A percentile compares a stretch with the other conserved stretches of the same genome.
Evolutionary conservation across 2,329 filamentous ascomycete genomes (phyloP).

Genomic region (Calonectria ilicicola): DNA sequence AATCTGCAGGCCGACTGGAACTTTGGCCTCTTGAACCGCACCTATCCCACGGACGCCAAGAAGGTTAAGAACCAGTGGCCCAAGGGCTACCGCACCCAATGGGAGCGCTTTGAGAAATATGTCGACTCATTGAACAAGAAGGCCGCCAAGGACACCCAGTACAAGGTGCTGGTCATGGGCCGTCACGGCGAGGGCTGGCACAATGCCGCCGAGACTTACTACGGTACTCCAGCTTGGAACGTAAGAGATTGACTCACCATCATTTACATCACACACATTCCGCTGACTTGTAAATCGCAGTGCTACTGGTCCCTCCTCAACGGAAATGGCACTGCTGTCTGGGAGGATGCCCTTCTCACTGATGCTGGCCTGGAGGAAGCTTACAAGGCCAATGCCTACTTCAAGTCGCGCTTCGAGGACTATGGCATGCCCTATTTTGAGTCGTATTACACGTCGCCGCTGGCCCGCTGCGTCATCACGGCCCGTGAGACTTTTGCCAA

Average conservation of each 20-base stretch:
- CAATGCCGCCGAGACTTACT: constrained; percentile 73
- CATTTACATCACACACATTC: too few species aligned
- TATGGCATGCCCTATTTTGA: constrained; percentile 71
- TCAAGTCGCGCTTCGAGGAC: constrained; percentile 62
- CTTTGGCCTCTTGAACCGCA: constrained; percentile 74
- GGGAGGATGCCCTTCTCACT: constrained; percentile 75
- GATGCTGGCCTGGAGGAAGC: constrained; percentile 68
- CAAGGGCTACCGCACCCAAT: constrained; percentile 64
- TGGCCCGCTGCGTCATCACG: constrained; percentile 73
- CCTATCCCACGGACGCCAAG: constrained; percentile 67
- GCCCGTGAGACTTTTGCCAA: constrained; percentile 70
- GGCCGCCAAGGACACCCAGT: constrained; percentile 61
- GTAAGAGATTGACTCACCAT: too few species aligned
- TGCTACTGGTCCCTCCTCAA: constrained; percentile 75
- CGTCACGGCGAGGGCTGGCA: constrained; percentile 78
- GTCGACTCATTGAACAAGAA: constrained; percentile 65
- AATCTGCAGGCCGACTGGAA: constrained; percentile 65
- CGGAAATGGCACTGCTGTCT: constrained; percentile 72
- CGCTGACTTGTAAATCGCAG: constrained; percentile 41
- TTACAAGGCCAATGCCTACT: constrained; percentile 68
- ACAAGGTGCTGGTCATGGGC: constrained; percentile 76
- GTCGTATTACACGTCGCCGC: constrained; percentile 73
- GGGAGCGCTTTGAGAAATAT: constrained; percentile 73
- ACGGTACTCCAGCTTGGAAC: constrained; percentile 78
- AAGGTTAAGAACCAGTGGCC: constrained; percentile 38